Base-by-base conservation (phyloP, 352 stramenopile species). In the Pythium apleroticum region DNA sequence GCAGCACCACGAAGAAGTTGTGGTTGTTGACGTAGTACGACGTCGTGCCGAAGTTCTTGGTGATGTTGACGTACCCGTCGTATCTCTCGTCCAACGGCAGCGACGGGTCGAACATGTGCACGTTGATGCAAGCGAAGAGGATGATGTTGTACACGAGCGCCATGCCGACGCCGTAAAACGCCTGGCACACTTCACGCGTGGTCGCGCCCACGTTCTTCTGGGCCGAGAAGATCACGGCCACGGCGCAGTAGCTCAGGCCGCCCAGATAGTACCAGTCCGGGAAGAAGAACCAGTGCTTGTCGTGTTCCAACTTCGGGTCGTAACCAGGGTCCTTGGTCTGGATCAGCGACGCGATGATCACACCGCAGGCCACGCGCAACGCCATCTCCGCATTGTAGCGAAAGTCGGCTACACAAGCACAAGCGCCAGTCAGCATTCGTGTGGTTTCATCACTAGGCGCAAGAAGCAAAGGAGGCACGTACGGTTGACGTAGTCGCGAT, bases 111-210 rank as follows among this genome's bases (percentile, higher is more conserved):
- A 76, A 88, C 10, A 69, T 82, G 35, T 64, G 73, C 0, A 90
- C 66, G 28, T 77, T 54, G 24, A 84, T 64, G 24, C 72, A 66
- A 7, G 64, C 73, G 50, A 91, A 93, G 15, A 93, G 71, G 15
- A 90, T 45, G 25, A 90, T 81, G 69, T 90, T 93, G 78, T 89
- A 93, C 52, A 93, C 63, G 12, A 93, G 71, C 53, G 84, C 84
- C 66, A 93, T 83, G 41, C 84, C 82, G n/a, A 90, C 80, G 20
- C 84, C 84, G 50, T 86, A 88, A 57, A 93, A 89, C 19, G 84
- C 76, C 61, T 93, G 84, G 54, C 75, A 93, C 20, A 93, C 76
- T 41, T 89, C 70, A 25, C 71, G 84, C 19, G 89, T 72, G 20
- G 82, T 93, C 4, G 74, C 81, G 28, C 84, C 84, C 5, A 90